Conservation (phyloP, 108 stramenopile genomes). For the Nannochloropsis salina region DNA sequence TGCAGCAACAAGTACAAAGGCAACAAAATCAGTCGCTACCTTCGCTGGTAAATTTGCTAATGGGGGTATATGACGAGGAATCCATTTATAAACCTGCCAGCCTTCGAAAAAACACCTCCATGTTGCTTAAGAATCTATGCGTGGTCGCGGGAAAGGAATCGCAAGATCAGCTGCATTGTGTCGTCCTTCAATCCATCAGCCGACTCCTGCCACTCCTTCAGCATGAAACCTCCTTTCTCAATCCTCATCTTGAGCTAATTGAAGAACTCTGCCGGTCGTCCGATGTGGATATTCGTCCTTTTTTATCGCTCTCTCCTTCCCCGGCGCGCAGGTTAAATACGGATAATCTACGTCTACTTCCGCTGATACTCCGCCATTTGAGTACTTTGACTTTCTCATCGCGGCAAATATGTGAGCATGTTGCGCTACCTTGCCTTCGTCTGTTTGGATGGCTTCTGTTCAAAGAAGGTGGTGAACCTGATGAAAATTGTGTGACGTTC, state of each 20-base stretch:
- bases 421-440: neutral
- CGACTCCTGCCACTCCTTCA: neutral
- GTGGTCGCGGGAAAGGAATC: too few relatives aligned
- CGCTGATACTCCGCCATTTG: neutral
- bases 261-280: neutral
- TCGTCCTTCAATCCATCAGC: neutral
- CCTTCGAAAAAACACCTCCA: too few relatives aligned
- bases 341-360: neutral
- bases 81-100: too few relatives aligned
- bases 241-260: neutral
- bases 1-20: too few relatives aligned
- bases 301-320: neutral
- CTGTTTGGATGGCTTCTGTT: neutral
- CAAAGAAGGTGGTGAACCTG: neutral
- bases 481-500: neutral
- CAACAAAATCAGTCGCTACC: too few relatives aligned
- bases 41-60: too few relatives aligned
- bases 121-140: too few relatives aligned
- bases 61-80: too few relatives aligned
- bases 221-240: neutral
- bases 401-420: slow-evolving; percentile 1
- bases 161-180: too few relatives aligned
- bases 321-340: neutral
- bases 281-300: neutral
- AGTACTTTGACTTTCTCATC: neutral